These are phyloP conservation scores for Penicillium oxalicum DNA, from an alignment of 2,329 filamentous ascomycete genomes.

Conservation along the genomic window DNA sequence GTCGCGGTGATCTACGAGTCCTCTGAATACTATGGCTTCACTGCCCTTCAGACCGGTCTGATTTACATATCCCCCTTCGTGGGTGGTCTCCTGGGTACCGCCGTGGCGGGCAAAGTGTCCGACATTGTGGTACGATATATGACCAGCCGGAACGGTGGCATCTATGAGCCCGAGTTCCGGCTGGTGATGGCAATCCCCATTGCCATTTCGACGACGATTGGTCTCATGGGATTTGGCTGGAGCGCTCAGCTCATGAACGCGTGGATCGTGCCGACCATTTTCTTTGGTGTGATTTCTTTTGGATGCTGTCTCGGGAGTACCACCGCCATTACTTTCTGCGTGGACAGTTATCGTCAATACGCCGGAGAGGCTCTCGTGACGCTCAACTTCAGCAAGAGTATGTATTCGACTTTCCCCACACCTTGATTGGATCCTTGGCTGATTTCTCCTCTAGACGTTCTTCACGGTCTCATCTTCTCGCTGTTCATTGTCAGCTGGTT, in stretches of 20 bases:
- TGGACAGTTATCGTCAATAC: conserved; percentile 89
- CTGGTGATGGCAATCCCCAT: conserved; percentile 83
- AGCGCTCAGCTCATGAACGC: conserved; percentile 65
- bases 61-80: conserved; percentile 88
- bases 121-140: conserved; percentile 79
- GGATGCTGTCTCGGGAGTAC: conserved; percentile 86
- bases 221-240: conserved; percentile 97
- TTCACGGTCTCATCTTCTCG: conserved; percentile 83
- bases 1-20: conserved; percentile 73
- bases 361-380: conserved; percentile 92
- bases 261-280: conserved; percentile 89
- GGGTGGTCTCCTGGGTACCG: conserved; percentile 83
- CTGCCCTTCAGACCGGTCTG: conserved; percentile 70
- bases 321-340: conserved; percentile 86
- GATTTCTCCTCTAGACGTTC: conserved; percentile 51
- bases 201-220: conserved; percentile 68
- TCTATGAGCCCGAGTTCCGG: conserved; percentile 93
- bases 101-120: conserved; percentile 79
- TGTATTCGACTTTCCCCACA: conserved; percentile 17
- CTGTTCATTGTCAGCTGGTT: conserved; percentile 87
- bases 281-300: conserved; percentile 88
- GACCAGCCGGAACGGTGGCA: conserved; percentile 77
- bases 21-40: conserved; percentile 68
- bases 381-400: conserved; percentile 85
- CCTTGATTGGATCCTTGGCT: not conserved